Percentiles rank a stretch among this genome's conserved stretches.
Conservation (phyloP, 2,329 filamentous ascomycete genomes). For the Metarhizium guizhouense region DNA sequence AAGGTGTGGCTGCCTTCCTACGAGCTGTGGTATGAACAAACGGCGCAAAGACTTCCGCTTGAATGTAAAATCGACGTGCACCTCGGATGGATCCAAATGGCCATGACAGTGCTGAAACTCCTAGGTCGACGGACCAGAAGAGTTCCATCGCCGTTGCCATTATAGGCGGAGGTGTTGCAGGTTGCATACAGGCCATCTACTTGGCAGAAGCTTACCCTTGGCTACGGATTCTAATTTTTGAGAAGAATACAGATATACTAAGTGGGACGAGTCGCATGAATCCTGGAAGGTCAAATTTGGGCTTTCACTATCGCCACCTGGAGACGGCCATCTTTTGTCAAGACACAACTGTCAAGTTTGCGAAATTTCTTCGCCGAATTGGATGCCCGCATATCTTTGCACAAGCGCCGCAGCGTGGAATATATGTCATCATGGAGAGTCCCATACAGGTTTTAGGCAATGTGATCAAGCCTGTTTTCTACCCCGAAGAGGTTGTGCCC, state of each 20-base stretch:
- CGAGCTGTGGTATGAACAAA: too few relatives aligned
- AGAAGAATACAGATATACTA: background rate
- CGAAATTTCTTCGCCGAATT: slow-evolving; percentile 1
- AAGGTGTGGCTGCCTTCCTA: too few relatives aligned
- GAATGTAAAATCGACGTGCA: too few relatives aligned
- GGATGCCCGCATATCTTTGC: slow-evolving; percentile 1
- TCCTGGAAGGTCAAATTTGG: background rate
- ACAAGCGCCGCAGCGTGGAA: background rate
- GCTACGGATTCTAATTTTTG: slow-evolving; percentile 1
- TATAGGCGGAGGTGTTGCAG: slow-evolving; percentile 2
- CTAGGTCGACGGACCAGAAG: background rate
- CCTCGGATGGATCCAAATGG: too few relatives aligned
- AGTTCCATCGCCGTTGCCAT: slow-evolving; percentile 14
- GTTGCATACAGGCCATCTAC: slow-evolving; percentile 1
- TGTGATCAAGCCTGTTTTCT: background rate
- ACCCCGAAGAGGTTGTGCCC: background rate
- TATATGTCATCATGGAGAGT: slow-evolving; percentile 3
- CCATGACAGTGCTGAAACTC: too few relatives aligned
- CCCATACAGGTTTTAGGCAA: background rate
- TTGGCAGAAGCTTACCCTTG: background rate
- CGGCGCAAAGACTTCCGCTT: too few relatives aligned
- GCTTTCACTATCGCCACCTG: slow-evolving; percentile 3
- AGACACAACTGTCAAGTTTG: slow-evolving; percentile 2
- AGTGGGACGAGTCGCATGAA: slow-evolving; percentile 1
- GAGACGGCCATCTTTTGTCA: slow-evolving; percentile 2